Conservation (phyloP, 495 filamentous ascomycete genomes). For the Penicillium silybi region DNA sequence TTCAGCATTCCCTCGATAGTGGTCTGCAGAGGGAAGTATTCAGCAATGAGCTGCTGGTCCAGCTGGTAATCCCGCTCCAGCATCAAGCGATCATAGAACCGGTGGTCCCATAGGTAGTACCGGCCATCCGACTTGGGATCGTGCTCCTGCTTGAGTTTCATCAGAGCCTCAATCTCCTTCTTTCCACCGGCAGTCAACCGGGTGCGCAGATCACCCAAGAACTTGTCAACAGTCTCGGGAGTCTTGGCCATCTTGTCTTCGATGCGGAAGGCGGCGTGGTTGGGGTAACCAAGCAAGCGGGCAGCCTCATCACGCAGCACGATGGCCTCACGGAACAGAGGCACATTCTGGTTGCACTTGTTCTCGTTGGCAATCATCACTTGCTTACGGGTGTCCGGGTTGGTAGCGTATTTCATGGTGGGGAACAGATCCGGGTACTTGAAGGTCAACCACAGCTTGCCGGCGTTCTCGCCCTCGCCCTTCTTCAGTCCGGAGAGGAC, state of each 20-base stretch:
- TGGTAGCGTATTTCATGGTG: constrained; percentile 59
- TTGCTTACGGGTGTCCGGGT: constrained; percentile 52
- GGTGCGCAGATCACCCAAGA: constrained; percentile 73
- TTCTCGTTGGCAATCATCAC: constrained; percentile 65
- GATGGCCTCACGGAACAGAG: constrained; percentile 83
- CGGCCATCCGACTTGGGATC: constrained; percentile 67
- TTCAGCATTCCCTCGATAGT: constrained; percentile 87
- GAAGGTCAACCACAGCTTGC: constrained; percentile 63
- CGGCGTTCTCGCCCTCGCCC: constrained; percentile 64
- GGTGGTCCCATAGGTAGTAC: constrained; percentile 90
- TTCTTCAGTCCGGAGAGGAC: constrained; percentile 61
- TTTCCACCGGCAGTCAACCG: constrained; percentile 72
- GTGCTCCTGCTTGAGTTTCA: constrained; percentile 68
- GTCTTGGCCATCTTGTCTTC: constrained; percentile 99
- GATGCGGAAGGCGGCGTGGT: constrained; percentile 86
- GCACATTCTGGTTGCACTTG: constrained; percentile 81
- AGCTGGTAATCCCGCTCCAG: constrained; percentile 85
- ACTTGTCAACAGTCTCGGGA: constrained; percentile 77
- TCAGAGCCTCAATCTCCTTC: constrained; percentile 69
- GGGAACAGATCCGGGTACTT: constrained; percentile 69
- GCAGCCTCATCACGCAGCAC: constrained; percentile 90
- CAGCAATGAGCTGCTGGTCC: constrained; percentile 83
- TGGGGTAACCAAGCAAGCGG: constrained; percentile 82
- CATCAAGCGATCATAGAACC: constrained; percentile 88
- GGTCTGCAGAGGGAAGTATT: constrained; percentile 86